A percentile compares a stretch with the other conserved stretches of the same genome.
These are phyloP conservation scores for Alnus rubra DNA, from an alignment of 306 rosid species.

Conservation along the genomic window DNA sequence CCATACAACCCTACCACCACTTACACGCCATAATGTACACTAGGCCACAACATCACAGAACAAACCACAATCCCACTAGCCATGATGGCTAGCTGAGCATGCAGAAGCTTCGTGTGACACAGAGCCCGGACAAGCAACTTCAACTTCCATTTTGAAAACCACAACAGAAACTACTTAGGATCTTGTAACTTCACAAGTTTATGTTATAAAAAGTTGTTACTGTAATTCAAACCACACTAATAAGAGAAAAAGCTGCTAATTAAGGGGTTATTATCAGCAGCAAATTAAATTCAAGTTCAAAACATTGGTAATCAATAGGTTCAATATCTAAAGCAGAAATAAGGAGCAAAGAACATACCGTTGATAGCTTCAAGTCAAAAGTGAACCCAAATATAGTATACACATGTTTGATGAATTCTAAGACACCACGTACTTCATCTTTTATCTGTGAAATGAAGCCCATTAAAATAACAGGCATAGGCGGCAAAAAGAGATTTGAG, in stretches of 20 bases:
- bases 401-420: slow-evolving; percentile 69
- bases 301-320: neutral
- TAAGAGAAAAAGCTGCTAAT: neutral
- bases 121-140: neutral
- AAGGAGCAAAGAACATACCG: slow-evolving; percentile 50
- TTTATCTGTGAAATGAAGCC: slow-evolving; percentile 58
- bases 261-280: neutral
- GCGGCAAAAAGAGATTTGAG: slow-evolving; percentile 3
- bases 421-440: slow-evolving; percentile 77
- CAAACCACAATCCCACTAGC: neutral
- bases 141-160: neutral
- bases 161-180: neutral
- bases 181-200: neutral
- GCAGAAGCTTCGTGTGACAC: neutral
- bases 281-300: slow-evolving; percentile 2
- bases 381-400: slow-evolving; percentile 79
- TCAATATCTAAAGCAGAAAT: neutral
- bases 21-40: neutral
- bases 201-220: neutral
- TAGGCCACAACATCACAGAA: neutral
- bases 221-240: neutral
- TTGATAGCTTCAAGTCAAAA: slow-evolving; percentile 88
- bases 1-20: neutral
- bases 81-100: neutral
- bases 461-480: slow-evolving; percentile 15